Percentiles rank a stretch among this genome's conserved stretches.
Conservation (phyloP, 2,329 filamentous ascomycete species). For the Pseudogymnoascus sp. region DNA sequence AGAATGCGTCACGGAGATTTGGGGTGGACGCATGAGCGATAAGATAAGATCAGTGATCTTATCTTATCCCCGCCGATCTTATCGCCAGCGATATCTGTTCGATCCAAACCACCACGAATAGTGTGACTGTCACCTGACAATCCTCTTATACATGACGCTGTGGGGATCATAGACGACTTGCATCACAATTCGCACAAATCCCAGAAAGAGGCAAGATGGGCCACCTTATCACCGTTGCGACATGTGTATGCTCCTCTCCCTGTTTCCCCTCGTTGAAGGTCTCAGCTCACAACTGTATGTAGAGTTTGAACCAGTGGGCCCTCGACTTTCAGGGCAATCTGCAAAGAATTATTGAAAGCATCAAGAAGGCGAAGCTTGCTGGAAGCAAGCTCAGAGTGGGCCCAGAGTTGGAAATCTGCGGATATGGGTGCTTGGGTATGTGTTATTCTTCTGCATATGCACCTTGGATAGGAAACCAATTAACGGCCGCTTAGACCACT, state of each 20-base stretch:
- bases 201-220: not conserved
- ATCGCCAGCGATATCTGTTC: not conserved
- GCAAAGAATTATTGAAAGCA: conserved; percentile 50
- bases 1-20: not conserved
- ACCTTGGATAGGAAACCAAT: not conserved
- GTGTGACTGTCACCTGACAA: too few species aligned
- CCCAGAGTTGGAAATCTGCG: conserved; percentile 34
- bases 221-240: not conserved
- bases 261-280: not conserved
- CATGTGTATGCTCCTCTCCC: not conserved
- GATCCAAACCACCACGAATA: too few species aligned
- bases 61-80: not conserved
- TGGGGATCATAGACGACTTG: not conserved
- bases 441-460: not conserved
- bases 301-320: conserved; percentile 35
- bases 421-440: conserved; percentile 7
- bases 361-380: conserved; percentile 44
- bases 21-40: not conserved
- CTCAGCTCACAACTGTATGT: not conserved
- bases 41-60: not conserved
- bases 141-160: not conserved
- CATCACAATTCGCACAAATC: not conserved
- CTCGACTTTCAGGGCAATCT: conserved; percentile 54
- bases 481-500: conserved; percentile 4
- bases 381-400: conserved; percentile 50